A percentile compares a stretch with the other conserved stretches of the same genome.
Evolutionary conservation across 257 asterid species (phyloP).

Genomic region (Sherardia arvensis): DNA sequence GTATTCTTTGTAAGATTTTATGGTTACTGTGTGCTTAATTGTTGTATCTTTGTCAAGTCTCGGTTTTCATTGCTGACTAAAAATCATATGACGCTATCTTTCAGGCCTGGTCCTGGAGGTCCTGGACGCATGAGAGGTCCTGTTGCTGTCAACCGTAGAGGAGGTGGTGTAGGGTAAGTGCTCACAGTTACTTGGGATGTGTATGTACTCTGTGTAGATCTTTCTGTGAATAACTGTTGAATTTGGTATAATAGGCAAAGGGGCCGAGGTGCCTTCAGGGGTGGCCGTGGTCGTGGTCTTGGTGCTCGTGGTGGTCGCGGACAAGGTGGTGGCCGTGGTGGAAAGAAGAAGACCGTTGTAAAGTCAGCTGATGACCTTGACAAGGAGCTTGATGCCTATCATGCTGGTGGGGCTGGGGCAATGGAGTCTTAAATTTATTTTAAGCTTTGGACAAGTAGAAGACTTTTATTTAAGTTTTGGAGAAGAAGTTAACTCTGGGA

Average conservation of each 20-base stretch:
- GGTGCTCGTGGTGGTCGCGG: slow-evolving; percentile 32
- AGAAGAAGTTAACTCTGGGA: neutral
- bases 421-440: slow-evolving; percentile 37
- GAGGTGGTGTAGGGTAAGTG: slow-evolving; percentile 40
- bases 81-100: neutral
- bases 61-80: too few species aligned
- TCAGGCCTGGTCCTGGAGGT: slow-evolving; percentile 54
- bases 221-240: neutral
- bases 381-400: slow-evolving; percentile 82
- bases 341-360: slow-evolving; percentile 35
- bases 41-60: neutral
- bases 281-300: slow-evolving; percentile 27
- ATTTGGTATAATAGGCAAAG: slow-evolving; percentile 31
- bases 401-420: slow-evolving; percentile 42
- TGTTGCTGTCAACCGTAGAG: slow-evolving; percentile 20
- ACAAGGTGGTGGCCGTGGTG: slow-evolving; percentile 24
- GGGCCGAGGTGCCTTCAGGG: slow-evolving; percentile 42
- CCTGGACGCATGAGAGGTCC: slow-evolving; percentile 40
- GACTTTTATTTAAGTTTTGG: neutral
- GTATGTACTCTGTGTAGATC: neutral
- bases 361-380: slow-evolving; percentile 85
- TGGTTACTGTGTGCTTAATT: neutral
- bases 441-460: neutral
- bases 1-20: neutral
- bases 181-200: neutral